These are phyloP conservation scores for Dipteronia sinensis DNA, from an alignment of 345 rosid species.

Conservation along the genomic window DNA sequence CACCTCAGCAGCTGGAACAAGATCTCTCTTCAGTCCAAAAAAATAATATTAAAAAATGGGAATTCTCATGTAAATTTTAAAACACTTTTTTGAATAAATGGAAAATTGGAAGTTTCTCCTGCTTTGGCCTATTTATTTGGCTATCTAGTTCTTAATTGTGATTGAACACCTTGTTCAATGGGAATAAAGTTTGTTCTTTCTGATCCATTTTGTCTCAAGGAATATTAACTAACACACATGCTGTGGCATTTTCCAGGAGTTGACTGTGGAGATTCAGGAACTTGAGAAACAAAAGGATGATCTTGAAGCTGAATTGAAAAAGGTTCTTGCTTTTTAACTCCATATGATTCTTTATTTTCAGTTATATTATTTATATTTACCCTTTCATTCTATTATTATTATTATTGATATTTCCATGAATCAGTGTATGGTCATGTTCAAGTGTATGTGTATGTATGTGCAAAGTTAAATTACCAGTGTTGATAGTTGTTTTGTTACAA, in stretches of 20 bases:
- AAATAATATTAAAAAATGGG: not conserved
- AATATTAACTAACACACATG: slow-evolving; percentile 18
- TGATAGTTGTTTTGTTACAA: not conserved
- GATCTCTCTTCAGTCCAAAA: not conserved
- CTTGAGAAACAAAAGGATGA: slow-evolving; percentile 72
- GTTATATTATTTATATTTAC: not conserved
- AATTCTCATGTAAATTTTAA: not conserved
- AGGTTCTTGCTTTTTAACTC: slow-evolving; percentile 32
- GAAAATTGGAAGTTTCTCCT: not conserved
- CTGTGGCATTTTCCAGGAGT: slow-evolving; percentile 53
- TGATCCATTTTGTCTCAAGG: slow-evolving; percentile 3
- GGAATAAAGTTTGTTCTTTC: not conserved
- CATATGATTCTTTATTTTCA: not conserved
- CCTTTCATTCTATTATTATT: slow-evolving; percentile 6
- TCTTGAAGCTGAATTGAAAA: slow-evolving; percentile 75
- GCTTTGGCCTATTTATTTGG: too few species aligned
- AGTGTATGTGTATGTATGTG: not conserved
- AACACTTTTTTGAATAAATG: not conserved
- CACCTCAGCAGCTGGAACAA: not conserved
- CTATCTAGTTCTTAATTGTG: not conserved
- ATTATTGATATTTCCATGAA: not conserved
- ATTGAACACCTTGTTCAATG: not conserved
- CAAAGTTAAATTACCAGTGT: not conserved
- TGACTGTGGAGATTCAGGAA: slow-evolving; percentile 52
- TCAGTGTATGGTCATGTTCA: not conserved